phyloP scores from a whole-genome alignment of 1,139 yeast genomes.

The Neolecta irregularis region DNA sequence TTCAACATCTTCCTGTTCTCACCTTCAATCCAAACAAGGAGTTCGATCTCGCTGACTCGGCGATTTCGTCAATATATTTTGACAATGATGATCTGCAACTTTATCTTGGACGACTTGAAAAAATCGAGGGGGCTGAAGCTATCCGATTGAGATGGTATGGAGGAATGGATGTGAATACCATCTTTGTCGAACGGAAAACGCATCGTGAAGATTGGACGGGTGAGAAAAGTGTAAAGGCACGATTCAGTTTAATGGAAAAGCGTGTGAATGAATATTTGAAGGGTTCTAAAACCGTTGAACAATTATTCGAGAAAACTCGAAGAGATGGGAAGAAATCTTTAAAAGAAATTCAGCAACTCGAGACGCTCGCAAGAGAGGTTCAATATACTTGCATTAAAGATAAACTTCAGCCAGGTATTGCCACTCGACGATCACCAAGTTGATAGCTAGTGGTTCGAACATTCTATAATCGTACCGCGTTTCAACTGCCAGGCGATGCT shows the following conservation, averaged over 20 bases:
- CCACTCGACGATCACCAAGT: too few species aligned
- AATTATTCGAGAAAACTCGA: constrained; percentile 81
- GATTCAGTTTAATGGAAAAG: constrained; percentile 83
- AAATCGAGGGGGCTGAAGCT: constrained; percentile 98
- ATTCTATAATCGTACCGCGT: constrained; percentile 93
- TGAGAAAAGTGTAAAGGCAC: constrained; percentile 91
- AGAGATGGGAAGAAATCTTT: constrained; percentile 78
- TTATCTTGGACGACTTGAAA: constrained; percentile 83
- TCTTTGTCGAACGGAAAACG: constrained; percentile 91
- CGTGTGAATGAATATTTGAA: constrained; percentile 67
- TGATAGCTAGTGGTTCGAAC: constrained; percentile 88
- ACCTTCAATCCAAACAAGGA: constrained; percentile 94
- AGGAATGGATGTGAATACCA: constrained; percentile 84
- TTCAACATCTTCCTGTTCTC: constrained; percentile 88
- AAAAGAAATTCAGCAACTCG: constrained; percentile 81
- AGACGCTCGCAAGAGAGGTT: constrained; percentile 79
- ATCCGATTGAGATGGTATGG: constrained; percentile 98
- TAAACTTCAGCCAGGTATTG: constrained; percentile 75
- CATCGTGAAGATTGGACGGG: constrained; percentile 99
- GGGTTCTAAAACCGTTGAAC: constrained; percentile 75
- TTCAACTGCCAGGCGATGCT: constrained; percentile 97
- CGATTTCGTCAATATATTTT: constrained; percentile 89
- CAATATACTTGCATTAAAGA: constrained; percentile 78
- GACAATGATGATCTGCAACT: constrained; percentile 80
- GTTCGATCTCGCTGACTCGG: constrained; percentile 84